Percentiles rank a stretch among this genome's conserved stretches.
These are phyloP conservation scores for Lignosus rhinocerotis DNA, from an alignment of 1,284 basidiomycete genomes.

Conservation along the genomic window DNA sequence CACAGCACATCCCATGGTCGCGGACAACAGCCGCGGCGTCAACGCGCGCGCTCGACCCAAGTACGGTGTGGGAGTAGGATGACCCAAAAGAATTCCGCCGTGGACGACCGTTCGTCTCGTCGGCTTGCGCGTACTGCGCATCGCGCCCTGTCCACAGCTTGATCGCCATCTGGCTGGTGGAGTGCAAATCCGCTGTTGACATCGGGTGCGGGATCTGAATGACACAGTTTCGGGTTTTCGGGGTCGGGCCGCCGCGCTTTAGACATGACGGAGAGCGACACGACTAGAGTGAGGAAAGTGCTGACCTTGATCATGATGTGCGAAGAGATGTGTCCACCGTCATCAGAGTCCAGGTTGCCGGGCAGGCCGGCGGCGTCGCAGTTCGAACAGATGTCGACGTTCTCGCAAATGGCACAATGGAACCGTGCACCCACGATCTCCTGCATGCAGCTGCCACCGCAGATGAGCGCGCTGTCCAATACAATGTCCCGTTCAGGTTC, in stretches of 20 bases:
- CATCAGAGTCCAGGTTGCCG: conserved; percentile 73
- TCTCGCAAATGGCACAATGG: conserved; percentile 86
- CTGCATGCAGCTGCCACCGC: conserved; percentile 66
- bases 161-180: conserved; percentile 62
- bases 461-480: not conserved
- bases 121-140: conserved; percentile 52
- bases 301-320: conserved; percentile 91
- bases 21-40: conserved; percentile 26
- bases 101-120: conserved; percentile 30
- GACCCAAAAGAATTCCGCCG: conserved; percentile 62
- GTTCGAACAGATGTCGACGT: conserved; percentile 83
- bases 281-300: not conserved
- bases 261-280: not conserved
- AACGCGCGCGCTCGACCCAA: conserved; percentile 44
- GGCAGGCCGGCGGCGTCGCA: conserved; percentile 86
- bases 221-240: not conserved
- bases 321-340: conserved; percentile 75
- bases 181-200: conserved; percentile 67
- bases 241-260: not conserved
- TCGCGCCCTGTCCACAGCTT: conserved; percentile 78
- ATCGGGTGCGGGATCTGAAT: conserved; percentile 81
- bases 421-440: conserved; percentile 89
- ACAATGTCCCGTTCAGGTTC: not conserved
- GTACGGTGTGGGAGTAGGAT: conserved; percentile 54
- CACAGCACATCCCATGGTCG: conserved; percentile 38